Evolutionary conservation across 2,329 filamentous ascomycete species (phyloP), one percentile per base, ranked within the genome.

Genomic region (Gnomoniopsis sp.): DNA sequence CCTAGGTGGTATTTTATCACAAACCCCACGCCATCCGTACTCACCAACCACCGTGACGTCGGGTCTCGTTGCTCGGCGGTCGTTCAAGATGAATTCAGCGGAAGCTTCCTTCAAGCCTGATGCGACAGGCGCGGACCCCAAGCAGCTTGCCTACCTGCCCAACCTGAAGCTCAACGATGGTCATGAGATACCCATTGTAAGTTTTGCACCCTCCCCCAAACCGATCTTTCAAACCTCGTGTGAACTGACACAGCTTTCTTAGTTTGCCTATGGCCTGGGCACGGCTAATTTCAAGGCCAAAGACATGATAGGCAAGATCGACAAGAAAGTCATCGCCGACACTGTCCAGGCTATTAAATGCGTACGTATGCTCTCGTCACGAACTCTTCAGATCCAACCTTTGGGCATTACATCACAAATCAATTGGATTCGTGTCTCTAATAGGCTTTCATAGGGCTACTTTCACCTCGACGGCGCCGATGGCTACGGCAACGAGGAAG

Each of bases 401-500:
- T n/a, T n/a, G n/a, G n/a, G n/a, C n/a, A n/a, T n/a, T n/a, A n/a
- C n/a, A n/a, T n/a, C n/a, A n/a, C n/a, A n/a, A n/a, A n/a, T n/a
- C n/a, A n/a, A n/a, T n/a, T n/a, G n/a, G n/a, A n/a, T n/a, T n/a
- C n/a, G n/a, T n/a, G n/a, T n/a, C n/a, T n/a, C n/a, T n/a, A n/a
- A n/a, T n/a, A n/a, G n/a, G n/a, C 6, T 12, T 7, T 23, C 34
- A 23, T 7, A 7, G 4, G 33, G 33, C 23, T 92, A 87, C 71
- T 79, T 80, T 59, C 89, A 93, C 67, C 78, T 93, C 3, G 90
- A 93, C 70, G 85, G 89, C 47, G 90, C 90, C 21, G 86, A 93
- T 76, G 74, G 86, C 15, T 88, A 88, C 68, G 77, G 78, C 53
- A 88, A 87, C 65, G 86, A 93, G 72, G 74, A 80, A 63, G 88